Evolutionary conservation across 768 basidiomycete species (phyloP).

Genomic region (Xerocomellus intermedius): DNA sequence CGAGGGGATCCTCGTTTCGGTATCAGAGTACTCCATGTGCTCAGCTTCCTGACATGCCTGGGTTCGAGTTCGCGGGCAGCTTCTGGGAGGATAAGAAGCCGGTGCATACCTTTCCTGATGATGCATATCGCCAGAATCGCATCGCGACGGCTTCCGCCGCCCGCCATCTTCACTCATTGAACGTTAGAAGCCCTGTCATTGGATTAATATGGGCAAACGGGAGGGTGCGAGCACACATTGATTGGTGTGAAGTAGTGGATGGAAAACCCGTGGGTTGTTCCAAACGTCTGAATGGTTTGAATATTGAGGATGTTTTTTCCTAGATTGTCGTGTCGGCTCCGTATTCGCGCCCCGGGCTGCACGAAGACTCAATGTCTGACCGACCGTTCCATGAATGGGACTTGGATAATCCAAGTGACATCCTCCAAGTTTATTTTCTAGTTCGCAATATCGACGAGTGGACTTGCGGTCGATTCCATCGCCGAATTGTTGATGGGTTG

Average conservation of each 20-base stretch:
- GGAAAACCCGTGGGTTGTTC: constrained; percentile 34
- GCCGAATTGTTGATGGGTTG: constrained; percentile 41
- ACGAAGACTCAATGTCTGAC: constrained; percentile 13
- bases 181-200: constrained; percentile 46
- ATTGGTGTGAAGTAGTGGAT: constrained; percentile 46
- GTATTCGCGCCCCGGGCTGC: constrained; percentile 31
- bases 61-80: constrained; percentile 54
- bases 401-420: constrained; percentile 43
- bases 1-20: constrained; percentile 46
- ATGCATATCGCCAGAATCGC: constrained; percentile 58
- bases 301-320: neutral
- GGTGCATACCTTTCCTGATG: constrained; percentile 44
- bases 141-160: constrained; percentile 51
- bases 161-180: constrained; percentile 50
- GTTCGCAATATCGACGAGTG: constrained; percentile 53
- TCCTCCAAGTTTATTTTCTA: constrained; percentile 49
- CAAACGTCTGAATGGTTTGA: neutral
- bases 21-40: constrained; percentile 51
- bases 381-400: constrained; percentile 49
- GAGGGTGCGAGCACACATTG: constrained; percentile 51
- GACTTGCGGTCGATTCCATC: constrained; percentile 45
- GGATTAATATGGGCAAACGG: constrained; percentile 56
- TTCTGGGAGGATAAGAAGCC: constrained; percentile 65
- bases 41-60: constrained; percentile 43
- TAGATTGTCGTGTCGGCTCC: constrained; percentile 53